Base-by-base conservation (phyloP, 108 stramenopile genomes). In the Pseudonitzschia delicatissima region DNA sequence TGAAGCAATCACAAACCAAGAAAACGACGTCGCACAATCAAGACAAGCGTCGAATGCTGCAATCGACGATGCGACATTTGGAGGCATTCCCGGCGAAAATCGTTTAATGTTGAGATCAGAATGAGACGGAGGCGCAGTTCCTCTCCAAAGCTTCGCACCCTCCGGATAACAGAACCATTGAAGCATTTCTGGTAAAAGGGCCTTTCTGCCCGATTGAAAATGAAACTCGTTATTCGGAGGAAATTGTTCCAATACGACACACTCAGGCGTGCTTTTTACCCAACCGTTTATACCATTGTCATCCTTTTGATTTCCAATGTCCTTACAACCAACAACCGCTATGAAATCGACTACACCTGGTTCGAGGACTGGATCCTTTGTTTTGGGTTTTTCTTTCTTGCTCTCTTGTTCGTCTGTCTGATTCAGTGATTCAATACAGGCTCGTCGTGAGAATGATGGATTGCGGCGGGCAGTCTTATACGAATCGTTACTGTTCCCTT, bases 81-180 rank as follows among this genome's bases (percentile, higher is more conserved):
- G 71, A 59, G 79, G 83, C 8, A 81, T 78, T 25, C 80, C 72
- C 6, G 80, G 81, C 1, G 90, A 87, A 26, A 91, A 88, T 36
- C 91, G 82, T 40, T 79, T 74, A 1, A 82, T 64, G 61, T 86
- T 88, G 57, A 92, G 69, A 63, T 91, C 87, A 9, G 72, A 57
- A 39, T 81, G 83, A 42, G 80, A 78, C 3, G 92, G 92, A 21
- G 92, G 87, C n/a, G 71, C 57, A 0, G 76, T 61, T 0, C 92
- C 92, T 45, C 90, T 76, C 92, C 92, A 94, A n/a, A 94, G 53
- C 32, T 73, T 78, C 40, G 75, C 67, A 17, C 92, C 90, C 63
- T 94, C 92, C 11, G 92, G 92, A 73, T 89, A 94, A 59, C 85
- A 88, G 61, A 90, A 94, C 89, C 90, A 94, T 66, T 94, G 87